Conservation (phyloP, 139 green algal genomes). For the Gonium pectorale region DNA sequence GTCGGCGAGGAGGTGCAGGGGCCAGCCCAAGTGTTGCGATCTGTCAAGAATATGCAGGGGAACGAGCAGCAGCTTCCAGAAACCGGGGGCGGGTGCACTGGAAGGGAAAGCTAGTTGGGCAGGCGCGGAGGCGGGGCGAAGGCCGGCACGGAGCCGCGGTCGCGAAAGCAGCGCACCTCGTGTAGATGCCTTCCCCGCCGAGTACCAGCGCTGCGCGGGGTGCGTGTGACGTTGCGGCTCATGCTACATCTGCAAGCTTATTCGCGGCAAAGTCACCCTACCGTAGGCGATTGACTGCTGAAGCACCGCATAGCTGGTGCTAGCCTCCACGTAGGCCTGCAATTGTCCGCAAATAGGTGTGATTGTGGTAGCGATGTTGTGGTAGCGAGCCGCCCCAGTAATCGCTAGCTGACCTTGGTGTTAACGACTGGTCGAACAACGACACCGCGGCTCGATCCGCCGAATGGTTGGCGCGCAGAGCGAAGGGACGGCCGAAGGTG, state of each 20-base stretch:
- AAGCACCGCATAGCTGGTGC: slow-evolving; percentile 49
- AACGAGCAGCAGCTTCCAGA: not conserved
- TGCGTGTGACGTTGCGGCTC: too few species aligned
- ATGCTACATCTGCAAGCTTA: too few species aligned
- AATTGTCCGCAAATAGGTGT: not conserved
- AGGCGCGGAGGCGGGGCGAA: too few species aligned
- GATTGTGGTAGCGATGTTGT: too few species aligned
- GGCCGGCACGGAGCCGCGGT: too few species aligned
- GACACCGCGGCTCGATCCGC: too few species aligned
- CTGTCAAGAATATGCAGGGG: not conserved
- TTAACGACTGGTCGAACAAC: not conserved
- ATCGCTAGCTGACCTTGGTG: slow-evolving; percentile 14
- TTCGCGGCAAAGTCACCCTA: too few species aligned
- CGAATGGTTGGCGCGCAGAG: not conserved
- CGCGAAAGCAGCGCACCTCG: too few species aligned
- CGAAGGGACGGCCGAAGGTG: not conserved
- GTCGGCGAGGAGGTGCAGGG: too few species aligned
- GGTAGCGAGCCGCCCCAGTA: too few species aligned
- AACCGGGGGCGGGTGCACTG: not conserved
- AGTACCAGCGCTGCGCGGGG: slow-evolving; percentile 49
- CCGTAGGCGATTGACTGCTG: slow-evolving; percentile 71
- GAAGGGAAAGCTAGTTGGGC: too few species aligned
- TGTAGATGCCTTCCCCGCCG: slow-evolving; percentile 46
- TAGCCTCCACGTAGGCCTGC: slow-evolving; percentile 52
- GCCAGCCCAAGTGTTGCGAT: not conserved